Evolutionary conservation across 1,284 basidiomycete species (phyloP).

Genomic region (Amylostereum chailletii): DNA sequence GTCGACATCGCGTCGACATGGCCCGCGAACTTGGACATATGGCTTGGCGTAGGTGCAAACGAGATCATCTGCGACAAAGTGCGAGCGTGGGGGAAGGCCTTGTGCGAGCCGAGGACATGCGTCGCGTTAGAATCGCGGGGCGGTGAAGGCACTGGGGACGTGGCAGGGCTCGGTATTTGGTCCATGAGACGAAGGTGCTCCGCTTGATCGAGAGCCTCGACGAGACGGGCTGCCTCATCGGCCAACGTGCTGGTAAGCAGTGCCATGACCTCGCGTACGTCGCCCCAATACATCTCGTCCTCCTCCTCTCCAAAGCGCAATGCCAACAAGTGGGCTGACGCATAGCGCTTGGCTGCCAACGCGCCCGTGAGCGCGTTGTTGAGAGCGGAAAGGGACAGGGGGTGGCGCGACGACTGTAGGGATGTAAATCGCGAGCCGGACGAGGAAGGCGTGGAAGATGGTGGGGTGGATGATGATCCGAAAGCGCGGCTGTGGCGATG

Average conservation of each 20-base stretch:
- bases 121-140: constrained; percentile 7
- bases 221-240: constrained; percentile 52
- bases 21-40: constrained; percentile 54
- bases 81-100: not conserved
- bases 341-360: constrained; percentile 60
- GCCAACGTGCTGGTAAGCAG: constrained; percentile 56
- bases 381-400: constrained; percentile 55
- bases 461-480: constrained; percentile 14
- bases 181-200: constrained; percentile 41
- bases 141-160: constrained; percentile 5
- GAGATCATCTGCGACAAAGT: constrained; percentile 21
- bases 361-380: constrained; percentile 52
- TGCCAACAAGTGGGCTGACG: constrained; percentile 69
- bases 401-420: constrained; percentile 51
- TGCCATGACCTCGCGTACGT: constrained; percentile 63
- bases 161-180: constrained; percentile 34
- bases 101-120: not conserved
- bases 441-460: constrained; percentile 11
- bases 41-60: constrained; percentile 65
- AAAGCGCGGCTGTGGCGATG: constrained; percentile 3
- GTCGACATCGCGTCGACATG: constrained; percentile 62
- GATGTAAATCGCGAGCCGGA: constrained; percentile 41
- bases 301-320: constrained; percentile 54
- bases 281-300: constrained; percentile 68
- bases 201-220: constrained; percentile 49